Percentiles rank a stretch among this genome's conserved stretches.
These are phyloP conservation scores for Colletotrichum sp. DNA, from an alignment of 2,329 filamentous ascomycete species.

Conservation along the genomic window DNA sequence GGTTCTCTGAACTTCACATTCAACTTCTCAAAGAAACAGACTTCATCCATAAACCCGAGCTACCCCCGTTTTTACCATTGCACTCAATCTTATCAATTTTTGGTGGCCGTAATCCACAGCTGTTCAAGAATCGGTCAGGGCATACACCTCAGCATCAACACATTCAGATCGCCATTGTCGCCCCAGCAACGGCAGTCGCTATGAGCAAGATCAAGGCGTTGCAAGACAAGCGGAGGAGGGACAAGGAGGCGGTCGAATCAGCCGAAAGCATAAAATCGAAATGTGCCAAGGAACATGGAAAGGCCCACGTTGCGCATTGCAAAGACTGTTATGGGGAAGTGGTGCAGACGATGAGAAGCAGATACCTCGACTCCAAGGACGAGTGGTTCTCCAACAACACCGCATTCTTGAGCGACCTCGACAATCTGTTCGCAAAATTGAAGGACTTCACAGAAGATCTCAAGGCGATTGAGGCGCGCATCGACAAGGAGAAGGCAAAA, in stretches of 20 bases:
- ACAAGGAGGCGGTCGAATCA: conserved; percentile 33
- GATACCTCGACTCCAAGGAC: conserved; percentile 37
- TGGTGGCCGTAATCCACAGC: background rate
- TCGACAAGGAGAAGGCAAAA: conserved; percentile 55
- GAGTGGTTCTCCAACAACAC: conserved; percentile 60
- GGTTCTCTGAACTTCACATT: background rate
- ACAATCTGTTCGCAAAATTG: conserved; percentile 53
- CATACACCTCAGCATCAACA: background rate
- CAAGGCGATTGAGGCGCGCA: conserved; percentile 51
- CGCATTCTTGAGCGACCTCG: conserved; percentile 55
- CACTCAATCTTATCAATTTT: background rate
- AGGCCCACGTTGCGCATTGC: conserved; percentile 50
- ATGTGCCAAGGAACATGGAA: conserved; percentile 49
- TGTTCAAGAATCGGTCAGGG: background rate
- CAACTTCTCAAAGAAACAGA: background rate
- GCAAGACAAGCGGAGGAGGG: conserved; percentile 1
- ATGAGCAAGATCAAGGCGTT: background rate
- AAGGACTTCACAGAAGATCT: conserved; percentile 48
- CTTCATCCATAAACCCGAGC: background rate
- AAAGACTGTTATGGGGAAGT: conserved; percentile 52
- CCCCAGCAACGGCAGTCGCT: background rate
- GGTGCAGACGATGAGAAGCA: conserved; percentile 48
- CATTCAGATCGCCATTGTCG: background rate
- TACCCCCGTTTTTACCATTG: background rate
- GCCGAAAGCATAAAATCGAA: conserved; percentile 45